Conservation (phyloP, 352 stramenopile genomes). For the Phytophthora europaea region DNA sequence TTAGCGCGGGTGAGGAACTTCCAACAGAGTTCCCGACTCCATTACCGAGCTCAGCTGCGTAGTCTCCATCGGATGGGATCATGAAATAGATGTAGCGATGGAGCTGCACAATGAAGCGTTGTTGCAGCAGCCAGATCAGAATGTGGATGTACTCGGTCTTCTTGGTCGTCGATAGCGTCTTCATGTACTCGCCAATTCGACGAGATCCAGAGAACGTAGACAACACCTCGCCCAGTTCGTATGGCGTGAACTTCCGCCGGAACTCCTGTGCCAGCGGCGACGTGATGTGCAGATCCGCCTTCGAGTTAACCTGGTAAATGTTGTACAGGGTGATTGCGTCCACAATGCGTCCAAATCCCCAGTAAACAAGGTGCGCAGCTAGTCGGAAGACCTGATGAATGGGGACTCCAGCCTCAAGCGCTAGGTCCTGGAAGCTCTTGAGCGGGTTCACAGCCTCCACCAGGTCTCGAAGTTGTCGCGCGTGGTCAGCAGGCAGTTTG, state of each 20-base stretch:
- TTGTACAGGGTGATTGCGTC: constrained; percentile 90
- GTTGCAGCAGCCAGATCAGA: constrained; percentile 89
- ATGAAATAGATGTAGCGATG: constrained; percentile 92
- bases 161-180: constrained; percentile 64
- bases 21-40: constrained; percentile 24
- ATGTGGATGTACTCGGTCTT: constrained; percentile 92
- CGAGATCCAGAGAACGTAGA: constrained; percentile 77
- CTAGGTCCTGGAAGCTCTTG: constrained; percentile 88
- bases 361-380: constrained; percentile 86
- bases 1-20: constrained; percentile 44
- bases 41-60: constrained; percentile 40
- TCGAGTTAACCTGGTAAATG: constrained; percentile 84
- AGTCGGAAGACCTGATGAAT: constrained; percentile 89
- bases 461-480: constrained; percentile 77
- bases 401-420: constrained; percentile 78
- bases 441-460: constrained; percentile 84
- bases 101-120: constrained; percentile 85
- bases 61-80: constrained; percentile 75
- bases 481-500: constrained; percentile 77
- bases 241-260: constrained; percentile 71
- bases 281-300: constrained; percentile 57
- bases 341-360: constrained; percentile 82
- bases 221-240: constrained; percentile 79
- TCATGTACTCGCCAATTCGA: constrained; percentile 85
- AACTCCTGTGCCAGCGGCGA: constrained; percentile 78